A percentile compares a stretch with the other conserved stretches of the same genome.
phyloP scores from a whole-genome alignment of 169 alveolate genomes.

The Plasmodium coatneyi region DNA sequence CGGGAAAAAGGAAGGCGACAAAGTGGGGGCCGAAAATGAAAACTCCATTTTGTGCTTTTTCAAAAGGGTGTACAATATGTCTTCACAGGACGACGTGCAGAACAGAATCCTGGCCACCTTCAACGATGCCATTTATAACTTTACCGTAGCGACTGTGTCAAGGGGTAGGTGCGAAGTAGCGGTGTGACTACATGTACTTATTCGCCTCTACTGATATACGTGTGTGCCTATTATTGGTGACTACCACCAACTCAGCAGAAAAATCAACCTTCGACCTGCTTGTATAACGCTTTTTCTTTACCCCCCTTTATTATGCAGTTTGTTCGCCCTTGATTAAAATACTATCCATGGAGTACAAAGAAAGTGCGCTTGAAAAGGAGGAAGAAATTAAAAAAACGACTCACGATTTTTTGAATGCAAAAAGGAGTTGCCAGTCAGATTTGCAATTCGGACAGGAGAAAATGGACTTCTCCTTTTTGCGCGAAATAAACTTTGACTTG shows the following conservation, averaged over 20 bases:
- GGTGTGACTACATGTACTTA: background rate
- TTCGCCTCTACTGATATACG: background rate
- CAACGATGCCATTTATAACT: slow-evolving; percentile 57
- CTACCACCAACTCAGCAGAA: background rate
- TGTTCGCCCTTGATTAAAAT: slow-evolving; percentile 62
- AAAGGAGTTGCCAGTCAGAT: slow-evolving; percentile 1
- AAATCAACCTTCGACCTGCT: background rate
- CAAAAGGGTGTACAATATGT: slow-evolving; percentile 44
- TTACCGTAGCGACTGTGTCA: slow-evolving; percentile 42
- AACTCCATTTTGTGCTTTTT: slow-evolving; percentile 45
- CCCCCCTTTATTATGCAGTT: background rate
- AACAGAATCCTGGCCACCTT: slow-evolving; percentile 17
- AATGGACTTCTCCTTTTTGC: slow-evolving; percentile 6
- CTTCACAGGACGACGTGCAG: slow-evolving; percentile 26
- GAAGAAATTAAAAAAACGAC: slow-evolving; percentile 26
- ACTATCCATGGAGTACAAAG: slow-evolving; percentile 48
- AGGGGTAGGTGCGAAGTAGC: slow-evolving; percentile 11
- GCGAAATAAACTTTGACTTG: slow-evolving; percentile 10
- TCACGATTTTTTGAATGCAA: slow-evolving; percentile 15
- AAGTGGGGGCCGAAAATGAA: slow-evolving; percentile 15
- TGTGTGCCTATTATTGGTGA: background rate
- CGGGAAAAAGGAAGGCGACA: background rate
- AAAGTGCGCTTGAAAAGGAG: slow-evolving; percentile 13
- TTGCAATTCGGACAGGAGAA: background rate
- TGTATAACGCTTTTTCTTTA: background rate